Evolutionary conservation across 2,329 filamentous ascomycete genomes (phyloP).

Genomic region (Graphilbum ipis-grandicollis): DNA sequence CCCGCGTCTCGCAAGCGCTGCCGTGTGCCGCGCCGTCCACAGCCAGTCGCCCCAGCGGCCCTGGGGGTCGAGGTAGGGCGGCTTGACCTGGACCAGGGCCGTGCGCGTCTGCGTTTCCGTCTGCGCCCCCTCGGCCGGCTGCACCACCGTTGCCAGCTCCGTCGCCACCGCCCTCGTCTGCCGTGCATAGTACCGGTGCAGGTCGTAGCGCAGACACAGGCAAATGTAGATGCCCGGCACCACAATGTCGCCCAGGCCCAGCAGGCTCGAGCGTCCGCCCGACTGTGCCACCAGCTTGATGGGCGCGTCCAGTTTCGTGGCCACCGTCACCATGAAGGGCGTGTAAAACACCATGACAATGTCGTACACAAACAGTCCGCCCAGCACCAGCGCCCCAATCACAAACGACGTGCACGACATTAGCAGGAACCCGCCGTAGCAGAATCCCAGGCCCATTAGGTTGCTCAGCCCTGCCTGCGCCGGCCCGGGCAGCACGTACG

Average conservation of each 20-base stretch:
- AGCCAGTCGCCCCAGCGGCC: constrained; percentile 71
- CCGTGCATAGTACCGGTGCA: constrained; percentile 64
- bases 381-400: constrained; percentile 62
- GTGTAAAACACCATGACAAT: constrained; percentile 86
- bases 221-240: constrained; percentile 83
- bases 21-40: constrained; percentile 38
- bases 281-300: constrained; percentile 71
- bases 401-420: constrained; percentile 80
- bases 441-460: constrained; percentile 71
- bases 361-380: constrained; percentile 81
- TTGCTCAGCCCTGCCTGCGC: constrained; percentile 49
- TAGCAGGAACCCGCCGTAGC: constrained; percentile 64
- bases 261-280: constrained; percentile 57
- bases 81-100: constrained; percentile 28
- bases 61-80: constrained; percentile 38
- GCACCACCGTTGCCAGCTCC: constrained; percentile 16
- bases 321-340: constrained; percentile 75
- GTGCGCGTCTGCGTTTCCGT: constrained; percentile 16
- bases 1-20: background rate
- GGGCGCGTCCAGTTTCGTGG: constrained; percentile 75
- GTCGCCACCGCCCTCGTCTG: constrained; percentile 35
- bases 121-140: constrained; percentile 15
- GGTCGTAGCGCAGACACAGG: constrained; percentile 77
- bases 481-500: constrained; percentile 43
- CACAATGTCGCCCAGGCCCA: constrained; percentile 88